Conservation (phyloP, 768 basidiomycete genomes). For the Psilocybe sp. region DNA sequence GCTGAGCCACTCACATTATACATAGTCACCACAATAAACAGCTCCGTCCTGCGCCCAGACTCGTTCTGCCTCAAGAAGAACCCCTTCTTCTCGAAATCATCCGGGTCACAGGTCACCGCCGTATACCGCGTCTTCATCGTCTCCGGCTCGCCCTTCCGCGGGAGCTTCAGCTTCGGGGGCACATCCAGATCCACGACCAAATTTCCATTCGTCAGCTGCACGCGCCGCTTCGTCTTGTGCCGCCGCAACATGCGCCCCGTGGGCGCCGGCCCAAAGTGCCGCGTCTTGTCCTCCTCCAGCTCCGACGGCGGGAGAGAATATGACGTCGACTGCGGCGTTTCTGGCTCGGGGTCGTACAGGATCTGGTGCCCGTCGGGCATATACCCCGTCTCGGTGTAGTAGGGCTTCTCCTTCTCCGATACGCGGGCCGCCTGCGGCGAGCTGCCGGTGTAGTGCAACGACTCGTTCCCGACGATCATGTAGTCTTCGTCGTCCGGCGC, state of each 20-base stretch:
- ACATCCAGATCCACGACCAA: conserved; percentile 82
- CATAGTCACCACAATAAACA: conserved; percentile 96
- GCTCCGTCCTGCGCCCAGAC: conserved; percentile 75
- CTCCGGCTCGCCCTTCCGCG: conserved; percentile 67
- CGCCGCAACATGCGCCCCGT: conserved; percentile 73
- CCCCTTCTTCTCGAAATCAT: conserved; percentile 81
- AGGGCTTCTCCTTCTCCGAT: conserved; percentile 33
- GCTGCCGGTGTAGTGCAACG: conserved; percentile 52
- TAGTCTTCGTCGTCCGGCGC: conserved; percentile 74
- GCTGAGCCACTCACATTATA: conserved; percentile 63
- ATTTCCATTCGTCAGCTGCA: conserved; percentile 85
- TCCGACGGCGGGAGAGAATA: conserved; percentile 31
- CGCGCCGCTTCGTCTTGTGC: conserved; percentile 73
- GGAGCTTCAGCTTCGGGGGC: conserved; percentile 80
- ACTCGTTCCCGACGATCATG: conserved; percentile 51
- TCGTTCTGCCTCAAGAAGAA: conserved; percentile 87
- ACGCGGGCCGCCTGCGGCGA: conserved; percentile 29
- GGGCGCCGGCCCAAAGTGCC: conserved; percentile 88
- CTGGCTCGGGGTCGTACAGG: conserved; percentile 40
- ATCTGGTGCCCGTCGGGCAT: conserved; percentile 27
- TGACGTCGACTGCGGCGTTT: conserved; percentile 37
- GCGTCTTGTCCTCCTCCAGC: conserved; percentile 51
- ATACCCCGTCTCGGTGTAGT: conserved; percentile 24
- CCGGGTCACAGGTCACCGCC: conserved; percentile 91
- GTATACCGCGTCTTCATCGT: conserved; percentile 77